phyloP scores from a whole-genome alignment of 495 filamentous ascomycete genomes.

The Aspergillus biplanus region DNA sequence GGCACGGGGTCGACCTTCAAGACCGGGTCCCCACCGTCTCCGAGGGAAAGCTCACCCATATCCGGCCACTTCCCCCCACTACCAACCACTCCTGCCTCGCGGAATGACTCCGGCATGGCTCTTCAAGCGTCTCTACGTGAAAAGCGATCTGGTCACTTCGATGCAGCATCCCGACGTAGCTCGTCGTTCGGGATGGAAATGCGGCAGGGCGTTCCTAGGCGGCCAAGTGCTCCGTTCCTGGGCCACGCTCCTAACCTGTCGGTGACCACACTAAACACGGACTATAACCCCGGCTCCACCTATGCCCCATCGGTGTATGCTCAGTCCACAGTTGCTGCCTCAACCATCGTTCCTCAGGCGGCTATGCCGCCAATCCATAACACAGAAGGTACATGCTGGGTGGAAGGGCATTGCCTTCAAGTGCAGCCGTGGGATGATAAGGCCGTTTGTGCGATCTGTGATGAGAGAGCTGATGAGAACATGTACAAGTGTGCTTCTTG shows the following conservation, averaged over 20 bases:
- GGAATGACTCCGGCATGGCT: conserved; percentile 87
- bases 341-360: conserved; percentile 93
- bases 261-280: conserved; percentile 79
- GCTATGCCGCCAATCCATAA: conserved; percentile 82
- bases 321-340: conserved; percentile 96
- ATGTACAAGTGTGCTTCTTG: conserved; percentile 87
- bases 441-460: conserved; percentile 80
- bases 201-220: conserved; percentile 62
- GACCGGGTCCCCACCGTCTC: conserved; percentile 77
- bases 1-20: conserved; percentile 78
- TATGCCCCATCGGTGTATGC: conserved; percentile 97
- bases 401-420: conserved; percentile 91
- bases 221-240: conserved; percentile 84
- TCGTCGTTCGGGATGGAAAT: conserved; percentile 86
- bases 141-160: conserved; percentile 94
- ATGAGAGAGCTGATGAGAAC: conserved; percentile 86
- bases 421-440: conserved; percentile 69
- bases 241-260: conserved; percentile 82
- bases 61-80: conserved; percentile 78
- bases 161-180: conserved; percentile 79
- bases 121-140: conserved; percentile 83
- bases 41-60: conserved; percentile 72
- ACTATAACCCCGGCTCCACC: conserved; percentile 71
- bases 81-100: conserved; percentile 74
- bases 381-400: conserved; percentile 85